phyloP scores from a whole-genome alignment of 257 asterid species.

The Nicotiana tabacum region DNA sequence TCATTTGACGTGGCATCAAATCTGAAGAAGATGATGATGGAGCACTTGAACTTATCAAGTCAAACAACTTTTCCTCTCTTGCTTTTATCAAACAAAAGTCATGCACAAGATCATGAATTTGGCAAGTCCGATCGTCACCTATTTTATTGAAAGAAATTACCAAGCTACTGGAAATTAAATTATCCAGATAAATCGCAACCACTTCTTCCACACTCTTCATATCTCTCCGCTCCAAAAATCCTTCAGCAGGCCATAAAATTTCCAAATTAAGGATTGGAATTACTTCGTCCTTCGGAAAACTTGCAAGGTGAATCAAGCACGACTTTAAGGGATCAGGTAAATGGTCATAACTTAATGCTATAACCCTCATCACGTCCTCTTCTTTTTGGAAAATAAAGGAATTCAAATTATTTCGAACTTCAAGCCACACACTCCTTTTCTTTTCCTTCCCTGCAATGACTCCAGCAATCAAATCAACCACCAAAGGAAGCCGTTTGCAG shows the following conservation, averaged over 20 bases:
- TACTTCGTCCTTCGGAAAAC: neutral
- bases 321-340: constrained; percentile 21
- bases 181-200: constrained; percentile 13
- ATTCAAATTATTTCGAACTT: neutral
- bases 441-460: constrained; percentile 14
- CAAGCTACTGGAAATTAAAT: constrained; percentile 20
- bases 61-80: neutral
- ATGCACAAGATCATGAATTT: constrained; percentile 21
- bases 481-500: constrained; percentile 25
- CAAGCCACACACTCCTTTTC: constrained; percentile 7
- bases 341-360: constrained; percentile 5
- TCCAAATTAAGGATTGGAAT: neutral
- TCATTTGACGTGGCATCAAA: neutral
- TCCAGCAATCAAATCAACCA: constrained; percentile 16
- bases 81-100: constrained; percentile 21
- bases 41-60: neutral
- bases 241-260: constrained; percentile 25
- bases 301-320: constrained; percentile 26
- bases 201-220: neutral
- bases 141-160: constrained; percentile 11
- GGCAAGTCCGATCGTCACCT: constrained; percentile 7
- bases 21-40: neutral
- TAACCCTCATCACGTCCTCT: too few relatives aligned
- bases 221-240: constrained; percentile 13
- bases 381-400: neutral